Base-by-base conservation (phyloP, 2,329 filamentous ascomycete genomes). In the Aspergillus nomiae region DNA sequence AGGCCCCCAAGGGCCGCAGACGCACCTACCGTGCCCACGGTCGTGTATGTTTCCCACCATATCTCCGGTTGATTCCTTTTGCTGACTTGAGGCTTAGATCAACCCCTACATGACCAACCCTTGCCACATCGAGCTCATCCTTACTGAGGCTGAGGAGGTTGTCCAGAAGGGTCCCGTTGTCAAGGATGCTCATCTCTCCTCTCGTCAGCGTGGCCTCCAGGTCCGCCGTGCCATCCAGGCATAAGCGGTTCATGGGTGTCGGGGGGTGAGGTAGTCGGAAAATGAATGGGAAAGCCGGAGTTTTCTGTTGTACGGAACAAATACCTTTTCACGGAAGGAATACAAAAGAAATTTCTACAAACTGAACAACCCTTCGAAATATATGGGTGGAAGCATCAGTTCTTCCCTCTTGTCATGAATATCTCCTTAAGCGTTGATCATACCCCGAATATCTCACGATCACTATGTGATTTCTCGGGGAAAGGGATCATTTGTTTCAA, bases 31-130 rank as follows among this genome's bases (percentile, higher is more conserved):
- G 95, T 90, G 96, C 96, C 71, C 95, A 99, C 89, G 95, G 95
- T 90, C 93, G 95, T 87, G 94, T 97, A 96, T 78, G 94, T 92
- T 76, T 63, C 61, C 59, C 26, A 64, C 46, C 56, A 43, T 60
- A 50, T 34, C 21, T 9, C 21, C n/a, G 36, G 28, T 24, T 14
- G 36, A 32, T 51, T n/a, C 36, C 9, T n/a, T 26, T 28, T 12
- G 30, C 34, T 62, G 21, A 58, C 48, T 19, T 2, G 28, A 46
- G 56, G 19, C 43, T 28, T 81, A 97, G 94, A 99, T 99, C 87
- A 99, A 99, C 90, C 95, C 95, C 70, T 99, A 98, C 90, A 98
- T 99, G 96, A 97, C 94, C 75, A 96, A 96, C 90, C 95, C 95
- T 75, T 99, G 94, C 92, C 95, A 99, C 90, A 97, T 99, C 84